These are phyloP conservation scores for Metschnikowia chrysomelidarum DNA, from an alignment of 805 yeast genomes.

Conservation along the genomic window DNA sequence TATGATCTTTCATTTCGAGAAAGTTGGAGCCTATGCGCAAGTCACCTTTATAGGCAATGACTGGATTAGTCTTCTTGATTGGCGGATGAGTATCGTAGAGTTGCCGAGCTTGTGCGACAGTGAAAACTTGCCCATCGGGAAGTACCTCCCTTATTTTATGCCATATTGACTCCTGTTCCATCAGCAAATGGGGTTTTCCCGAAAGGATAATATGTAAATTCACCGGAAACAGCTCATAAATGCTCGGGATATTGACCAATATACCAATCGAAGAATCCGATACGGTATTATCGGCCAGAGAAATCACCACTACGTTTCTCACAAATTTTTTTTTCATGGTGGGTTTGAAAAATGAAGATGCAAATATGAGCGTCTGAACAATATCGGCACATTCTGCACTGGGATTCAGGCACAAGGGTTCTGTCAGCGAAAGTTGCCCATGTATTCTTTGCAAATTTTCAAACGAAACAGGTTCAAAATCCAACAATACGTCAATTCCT, in stretches of 20 bases:
- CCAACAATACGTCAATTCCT: conserved; percentile 17
- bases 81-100: conserved; percentile 21
- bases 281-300: conserved; percentile 19
- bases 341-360: conserved; percentile 32
- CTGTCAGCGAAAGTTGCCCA: conserved; percentile 10
- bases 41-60: conserved; percentile 45
- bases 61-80: conserved; percentile 45
- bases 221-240: conserved; percentile 10
- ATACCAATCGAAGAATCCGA: conserved; percentile 7
- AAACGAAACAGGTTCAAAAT: conserved; percentile 23
- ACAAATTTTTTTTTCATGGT: conserved; percentile 30
- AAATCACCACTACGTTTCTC: conserved; percentile 37
- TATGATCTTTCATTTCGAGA: conserved; percentile 11
- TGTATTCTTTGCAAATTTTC: conserved; percentile 16
- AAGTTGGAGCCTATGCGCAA: conserved; percentile 48
- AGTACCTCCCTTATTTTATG: conserved; percentile 3
- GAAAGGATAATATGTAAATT: conserved; percentile 12
- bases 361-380: conserved; percentile 34
- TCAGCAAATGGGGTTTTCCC: not conserved
- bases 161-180: conserved; percentile 1
- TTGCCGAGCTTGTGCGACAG: conserved; percentile 6
- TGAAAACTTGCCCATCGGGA: conserved; percentile 2
- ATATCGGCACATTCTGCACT: conserved; percentile 17
- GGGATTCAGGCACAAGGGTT: conserved; percentile 3
- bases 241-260: conserved; percentile 8